phyloP scores from a whole-genome alignment of 2,329 filamentous ascomycete genomes.

The Spiromastix sp. region DNA sequence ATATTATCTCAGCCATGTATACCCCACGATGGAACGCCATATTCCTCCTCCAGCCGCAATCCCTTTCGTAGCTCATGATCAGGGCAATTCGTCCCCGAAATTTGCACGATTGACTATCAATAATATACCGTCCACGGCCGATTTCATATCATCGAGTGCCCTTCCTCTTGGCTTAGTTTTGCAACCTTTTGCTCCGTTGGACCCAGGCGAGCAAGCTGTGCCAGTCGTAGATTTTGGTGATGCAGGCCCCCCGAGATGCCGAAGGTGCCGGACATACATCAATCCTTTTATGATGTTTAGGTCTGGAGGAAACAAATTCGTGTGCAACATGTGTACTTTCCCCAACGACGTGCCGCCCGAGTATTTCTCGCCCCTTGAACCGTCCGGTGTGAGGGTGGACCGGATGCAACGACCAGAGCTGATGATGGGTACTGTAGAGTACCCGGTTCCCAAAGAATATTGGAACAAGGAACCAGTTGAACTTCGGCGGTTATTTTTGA shows the following conservation, averaged over 20 bases:
- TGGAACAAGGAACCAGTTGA: constrained; percentile 92
- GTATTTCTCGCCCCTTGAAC: constrained; percentile 87
- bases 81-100: constrained; percentile 93
- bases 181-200: constrained; percentile 74
- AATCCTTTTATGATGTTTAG: constrained; percentile 99
- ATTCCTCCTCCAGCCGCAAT: constrained; percentile 79
- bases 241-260: constrained; percentile 76
- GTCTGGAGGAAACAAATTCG: constrained; percentile 87
- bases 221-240: constrained; percentile 95
- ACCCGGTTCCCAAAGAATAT: constrained; percentile 95
- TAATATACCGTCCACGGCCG: constrained; percentile 74
- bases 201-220: constrained; percentile 75
- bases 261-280: constrained; percentile 89
- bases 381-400: constrained; percentile 77
- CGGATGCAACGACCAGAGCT: constrained; percentile 82
- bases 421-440: constrained; percentile 86
- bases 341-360: constrained; percentile 87
- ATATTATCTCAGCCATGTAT: constrained; percentile 77
- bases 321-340: constrained; percentile 96
- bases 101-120: constrained; percentile 86
- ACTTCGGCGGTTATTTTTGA: constrained; percentile 77
- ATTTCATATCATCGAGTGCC: constrained; percentile 68
- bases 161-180: constrained; percentile 79
- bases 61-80: constrained; percentile 88
- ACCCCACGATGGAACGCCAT: constrained; percentile 91